These are phyloP conservation scores for Rhodotorula graminis DNA, from an alignment of 768 basidiomycete genomes.

Conservation along the genomic window DNA sequence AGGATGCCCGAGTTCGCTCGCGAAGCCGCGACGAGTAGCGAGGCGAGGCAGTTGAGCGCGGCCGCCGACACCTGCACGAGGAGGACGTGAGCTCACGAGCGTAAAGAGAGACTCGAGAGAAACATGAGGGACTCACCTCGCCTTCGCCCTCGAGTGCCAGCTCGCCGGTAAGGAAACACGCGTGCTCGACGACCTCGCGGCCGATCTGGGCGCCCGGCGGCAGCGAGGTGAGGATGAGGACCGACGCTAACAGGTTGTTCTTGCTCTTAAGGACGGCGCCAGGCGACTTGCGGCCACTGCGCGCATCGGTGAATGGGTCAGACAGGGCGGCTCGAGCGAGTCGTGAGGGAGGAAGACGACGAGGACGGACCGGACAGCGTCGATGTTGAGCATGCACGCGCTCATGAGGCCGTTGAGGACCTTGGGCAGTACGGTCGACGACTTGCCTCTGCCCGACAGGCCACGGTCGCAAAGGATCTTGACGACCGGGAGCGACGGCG, in stretches of 20 bases:
- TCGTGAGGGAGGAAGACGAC: constrained; percentile 39
- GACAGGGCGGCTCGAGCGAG: background rate
- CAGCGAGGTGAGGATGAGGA: constrained; percentile 75
- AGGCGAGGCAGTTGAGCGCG: constrained; percentile 84
- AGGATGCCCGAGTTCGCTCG: constrained; percentile 54
- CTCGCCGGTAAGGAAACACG: constrained; percentile 76
- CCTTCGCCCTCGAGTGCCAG: constrained; percentile 61
- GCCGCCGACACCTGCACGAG: constrained; percentile 64
- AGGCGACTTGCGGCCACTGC: constrained; percentile 70
- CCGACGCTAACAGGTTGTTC: constrained; percentile 79
- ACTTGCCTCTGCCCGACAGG: constrained; percentile 47
- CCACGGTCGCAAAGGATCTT: constrained; percentile 62
- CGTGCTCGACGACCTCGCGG: constrained; percentile 70
- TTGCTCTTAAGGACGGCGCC: constrained; percentile 78
- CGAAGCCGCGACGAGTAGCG: constrained; percentile 67
- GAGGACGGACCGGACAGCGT: constrained; percentile 77
- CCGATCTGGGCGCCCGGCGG: constrained; percentile 65
- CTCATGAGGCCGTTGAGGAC: constrained; percentile 60
- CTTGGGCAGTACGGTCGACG: constrained; percentile 57
- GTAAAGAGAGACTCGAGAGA: background rate
- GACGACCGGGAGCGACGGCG: constrained; percentile 71
- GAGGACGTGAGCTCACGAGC: background rate
- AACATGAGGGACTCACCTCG: constrained; percentile 57
- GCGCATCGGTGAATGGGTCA: too few relatives aligned
- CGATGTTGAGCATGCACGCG: constrained; percentile 74